Evolutionary conservation across 2,329 filamentous ascomycete genomes (phyloP).

Genomic region (Rhexocercosporidium sp.): DNA sequence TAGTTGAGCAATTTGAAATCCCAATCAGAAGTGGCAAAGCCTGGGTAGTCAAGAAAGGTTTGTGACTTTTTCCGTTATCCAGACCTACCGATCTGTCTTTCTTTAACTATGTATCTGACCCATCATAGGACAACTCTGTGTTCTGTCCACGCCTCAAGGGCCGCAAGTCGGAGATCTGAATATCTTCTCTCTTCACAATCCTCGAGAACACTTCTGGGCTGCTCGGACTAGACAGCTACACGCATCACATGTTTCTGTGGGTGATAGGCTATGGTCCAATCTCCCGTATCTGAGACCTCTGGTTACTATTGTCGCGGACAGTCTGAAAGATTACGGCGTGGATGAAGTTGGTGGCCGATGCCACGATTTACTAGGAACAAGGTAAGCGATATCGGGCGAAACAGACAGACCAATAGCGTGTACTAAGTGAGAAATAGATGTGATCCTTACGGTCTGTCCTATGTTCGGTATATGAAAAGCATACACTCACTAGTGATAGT

Average conservation of each 20-base stretch:
- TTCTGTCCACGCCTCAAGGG: constrained; percentile 76
- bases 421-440: constrained; percentile 54
- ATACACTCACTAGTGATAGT: constrained; percentile 49
- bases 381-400: constrained; percentile 12
- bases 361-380: constrained; percentile 81
- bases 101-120: background rate
- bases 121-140: constrained; percentile 66
- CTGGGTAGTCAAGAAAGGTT: constrained; percentile 65
- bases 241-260: constrained; percentile 71
- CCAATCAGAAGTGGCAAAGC: constrained; percentile 76
- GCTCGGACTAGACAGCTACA: constrained; percentile 79
- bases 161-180: constrained; percentile 85
- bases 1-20: constrained; percentile 62
- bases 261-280: constrained; percentile 78
- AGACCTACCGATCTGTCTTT: background rate
- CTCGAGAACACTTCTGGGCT: constrained; percentile 84
- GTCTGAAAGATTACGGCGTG: constrained; percentile 63
- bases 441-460: constrained; percentile 70
- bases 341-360: constrained; percentile 69
- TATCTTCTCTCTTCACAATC: constrained; percentile 78
- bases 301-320: constrained; percentile 72
- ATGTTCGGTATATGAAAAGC: no score
- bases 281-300: constrained; percentile 79
- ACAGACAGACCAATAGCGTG: background rate
- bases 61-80: background rate